Percentiles rank a stretch among this genome's conserved stretches.
Conservation (phyloP, 1,284 basidiomycete species). For the Neotropicomus parvogracilis region DNA sequence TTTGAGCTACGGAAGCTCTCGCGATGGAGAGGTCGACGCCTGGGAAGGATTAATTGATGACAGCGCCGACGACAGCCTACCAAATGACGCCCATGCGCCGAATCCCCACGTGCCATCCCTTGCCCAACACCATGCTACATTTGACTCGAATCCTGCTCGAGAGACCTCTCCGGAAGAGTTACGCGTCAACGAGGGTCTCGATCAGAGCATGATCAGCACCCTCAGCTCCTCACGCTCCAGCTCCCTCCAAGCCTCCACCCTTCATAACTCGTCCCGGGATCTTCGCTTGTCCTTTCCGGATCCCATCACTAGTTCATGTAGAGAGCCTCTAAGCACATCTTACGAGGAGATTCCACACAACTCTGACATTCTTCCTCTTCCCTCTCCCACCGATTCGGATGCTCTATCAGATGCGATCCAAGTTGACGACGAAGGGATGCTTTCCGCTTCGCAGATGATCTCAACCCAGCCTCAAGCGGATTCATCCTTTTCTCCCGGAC, state of each 20-base stretch:
- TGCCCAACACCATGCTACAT: slow-evolving; percentile 26
- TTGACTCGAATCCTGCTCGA: slow-evolving; percentile 29
- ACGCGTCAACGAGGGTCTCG: slow-evolving; percentile 63
- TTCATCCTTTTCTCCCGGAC: slow-evolving; percentile 17
- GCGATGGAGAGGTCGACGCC: slow-evolving; percentile 60
- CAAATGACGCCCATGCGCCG: slow-evolving; percentile 31
- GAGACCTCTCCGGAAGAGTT: slow-evolving; percentile 50
- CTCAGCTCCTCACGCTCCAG: slow-evolving; percentile 66
- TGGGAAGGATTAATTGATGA: slow-evolving; percentile 74
- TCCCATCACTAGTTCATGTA: slow-evolving; percentile 63
- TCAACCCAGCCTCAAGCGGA: slow-evolving; percentile 32
- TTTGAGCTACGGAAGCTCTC: slow-evolving; percentile 60
- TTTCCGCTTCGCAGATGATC: slow-evolving; percentile 19
- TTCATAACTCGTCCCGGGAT: slow-evolving; percentile 60
- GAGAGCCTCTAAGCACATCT: slow-evolving; percentile 32
- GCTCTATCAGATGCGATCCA: slow-evolving; percentile 4
- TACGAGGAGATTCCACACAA: slow-evolving; percentile 27
- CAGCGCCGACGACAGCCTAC: slow-evolving; percentile 44
- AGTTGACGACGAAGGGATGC: slow-evolving; percentile 28
- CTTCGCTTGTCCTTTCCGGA: slow-evolving; percentile 74
- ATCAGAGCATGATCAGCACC: slow-evolving; percentile 76
- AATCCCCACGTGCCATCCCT: slow-evolving; percentile 26
- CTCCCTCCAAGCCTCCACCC: slow-evolving; percentile 49
- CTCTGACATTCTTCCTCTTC: slow-evolving; percentile 12
- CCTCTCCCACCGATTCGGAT: slow-evolving; percentile 19